phyloP scores from a whole-genome alignment of 2,329 filamentous ascomycete species.

The Pseudogymnoascus destructans region DNA sequence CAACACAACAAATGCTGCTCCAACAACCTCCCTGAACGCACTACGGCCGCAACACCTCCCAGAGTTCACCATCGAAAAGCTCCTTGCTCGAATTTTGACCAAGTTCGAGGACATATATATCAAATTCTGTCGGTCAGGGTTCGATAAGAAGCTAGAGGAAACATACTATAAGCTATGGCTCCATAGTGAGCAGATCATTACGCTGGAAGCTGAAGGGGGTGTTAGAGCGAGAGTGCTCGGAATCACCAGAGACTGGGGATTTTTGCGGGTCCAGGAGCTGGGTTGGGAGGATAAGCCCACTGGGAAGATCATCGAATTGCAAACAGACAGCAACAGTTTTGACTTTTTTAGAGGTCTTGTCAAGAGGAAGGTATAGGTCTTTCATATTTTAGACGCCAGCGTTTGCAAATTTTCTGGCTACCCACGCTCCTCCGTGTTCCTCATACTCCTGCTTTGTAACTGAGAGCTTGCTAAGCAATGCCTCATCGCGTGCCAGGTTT shows the following conservation, averaged over 20 bases:
- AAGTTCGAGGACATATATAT: conserved; percentile 66
- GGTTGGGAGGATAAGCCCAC: conserved; percentile 59
- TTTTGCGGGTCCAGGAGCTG: conserved; percentile 74
- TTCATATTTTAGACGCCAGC: conserved; percentile 6
- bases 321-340: conserved; percentile 97
- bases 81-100: conserved; percentile 70
- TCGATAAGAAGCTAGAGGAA: conserved; percentile 57
- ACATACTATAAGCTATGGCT: conserved; percentile 78
- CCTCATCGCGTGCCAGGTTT: conserved; percentile 54
- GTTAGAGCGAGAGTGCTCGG: conserved; percentile 65
- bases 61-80: conserved; percentile 59
- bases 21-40: conserved; percentile 75
- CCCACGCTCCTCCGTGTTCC: conserved; percentile 67
- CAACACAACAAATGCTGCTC: conserved; percentile 71
- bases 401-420: conserved; percentile 54
- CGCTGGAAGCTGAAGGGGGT: conserved; percentile 68
- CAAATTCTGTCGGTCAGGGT: conserved; percentile 62
- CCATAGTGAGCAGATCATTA: conserved; percentile 60
- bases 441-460: conserved; percentile 88
- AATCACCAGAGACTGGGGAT: conserved; percentile 82
- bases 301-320: conserved; percentile 67
- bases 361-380: conserved; percentile 47
- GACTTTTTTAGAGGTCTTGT: conserved; percentile 89
- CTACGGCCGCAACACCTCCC: conserved; percentile 42
- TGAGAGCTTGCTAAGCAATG: conserved; percentile 48